A percentile compares a stretch with the other conserved stretches of the same genome.
These are phyloP conservation scores for Madurella fahalii DNA, from an alignment of 2,329 filamentous ascomycete species.

Conservation along the genomic window DNA sequence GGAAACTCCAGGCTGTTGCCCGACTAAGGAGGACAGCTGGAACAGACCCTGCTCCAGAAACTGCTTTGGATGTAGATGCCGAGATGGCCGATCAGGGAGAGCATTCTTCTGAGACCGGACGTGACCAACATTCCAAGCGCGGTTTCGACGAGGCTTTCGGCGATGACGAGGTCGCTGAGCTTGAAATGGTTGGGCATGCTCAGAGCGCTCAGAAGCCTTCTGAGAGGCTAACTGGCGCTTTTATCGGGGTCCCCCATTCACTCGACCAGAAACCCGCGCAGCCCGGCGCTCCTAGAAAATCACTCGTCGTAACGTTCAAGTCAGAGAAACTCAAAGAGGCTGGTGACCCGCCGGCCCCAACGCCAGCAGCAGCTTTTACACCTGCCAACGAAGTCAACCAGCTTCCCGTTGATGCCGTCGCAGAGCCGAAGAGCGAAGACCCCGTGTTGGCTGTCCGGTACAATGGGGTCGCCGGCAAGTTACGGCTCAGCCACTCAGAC, in stretches of 20 bases:
- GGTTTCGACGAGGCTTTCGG: neutral
- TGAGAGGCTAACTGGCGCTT: conserved; percentile 16
- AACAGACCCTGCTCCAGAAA: conserved; percentile 1
- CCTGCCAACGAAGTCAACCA: neutral
- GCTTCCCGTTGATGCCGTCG: neutral
- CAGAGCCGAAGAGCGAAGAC: conserved; percentile 2
- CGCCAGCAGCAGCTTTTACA: neutral
- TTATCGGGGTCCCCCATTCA: conserved; percentile 29
- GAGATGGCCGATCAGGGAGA: neutral
- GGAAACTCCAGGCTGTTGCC: conserved; percentile 17
- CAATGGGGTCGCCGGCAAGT: conserved; percentile 21
- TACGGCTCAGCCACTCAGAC: conserved; percentile 16
- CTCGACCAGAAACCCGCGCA: conserved; percentile 25
- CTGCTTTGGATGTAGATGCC: neutral
- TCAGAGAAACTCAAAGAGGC: conserved; percentile 27
- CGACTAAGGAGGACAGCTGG: conserved; percentile 6
- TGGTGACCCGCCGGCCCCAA: conserved; percentile 5
- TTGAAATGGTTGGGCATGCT: neutral
- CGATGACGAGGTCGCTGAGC: neutral
- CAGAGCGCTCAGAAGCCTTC: neutral
- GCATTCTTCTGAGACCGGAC: neutral
- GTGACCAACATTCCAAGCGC: neutral
- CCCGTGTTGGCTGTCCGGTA: conserved; percentile 17
- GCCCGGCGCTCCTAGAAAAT: conserved; percentile 32
- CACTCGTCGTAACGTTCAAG: conserved; percentile 30